Evolutionary conservation across 2,329 filamentous ascomycete species (phyloP).

Genomic region (Diplodia scrobiculata): DNA sequence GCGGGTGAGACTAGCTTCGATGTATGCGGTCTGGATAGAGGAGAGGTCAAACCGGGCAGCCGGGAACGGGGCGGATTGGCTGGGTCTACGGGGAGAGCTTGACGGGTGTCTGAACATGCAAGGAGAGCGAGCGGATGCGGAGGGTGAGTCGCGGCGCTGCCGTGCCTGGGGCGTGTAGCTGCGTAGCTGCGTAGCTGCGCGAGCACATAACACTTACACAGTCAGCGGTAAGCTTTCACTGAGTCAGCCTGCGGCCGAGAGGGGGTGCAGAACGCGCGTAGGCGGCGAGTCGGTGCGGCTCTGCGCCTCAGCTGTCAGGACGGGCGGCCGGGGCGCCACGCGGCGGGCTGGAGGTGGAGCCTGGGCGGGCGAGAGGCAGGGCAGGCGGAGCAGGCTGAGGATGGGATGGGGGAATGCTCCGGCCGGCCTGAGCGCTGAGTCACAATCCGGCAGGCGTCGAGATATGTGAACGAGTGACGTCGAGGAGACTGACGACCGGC

Average conservation of each 20-base stretch:
- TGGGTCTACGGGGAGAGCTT: conserved; percentile 27
- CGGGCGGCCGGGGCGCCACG: conserved; percentile 22
- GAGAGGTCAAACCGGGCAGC: conserved; percentile 30
- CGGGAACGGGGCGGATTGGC: conserved; percentile 27
- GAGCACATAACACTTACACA: conserved; percentile 27
- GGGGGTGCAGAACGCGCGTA: conserved; percentile 24
- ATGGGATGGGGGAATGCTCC: conserved; percentile 1
- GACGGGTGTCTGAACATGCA: conserved; percentile 30
- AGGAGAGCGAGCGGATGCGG: conserved; percentile 29
- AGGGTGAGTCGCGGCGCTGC: conserved; percentile 28
- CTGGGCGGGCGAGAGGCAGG: background rate
- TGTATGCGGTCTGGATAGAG: conserved; percentile 29
- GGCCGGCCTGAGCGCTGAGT: conserved; percentile 43
- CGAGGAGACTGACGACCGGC: conserved; percentile 4
- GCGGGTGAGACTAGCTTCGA: conserved; percentile 29
- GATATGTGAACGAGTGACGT: conserved; percentile 24
- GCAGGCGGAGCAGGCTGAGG: conserved; percentile 2
- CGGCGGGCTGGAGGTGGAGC: conserved; percentile 13
- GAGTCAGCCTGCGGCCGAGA: conserved; percentile 23
- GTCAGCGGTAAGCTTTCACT: conserved; percentile 29
- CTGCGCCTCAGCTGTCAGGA: conserved; percentile 28
- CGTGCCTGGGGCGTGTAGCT: conserved; percentile 22
- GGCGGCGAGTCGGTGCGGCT: conserved; percentile 22
- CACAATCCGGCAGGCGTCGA: conserved; percentile 36
- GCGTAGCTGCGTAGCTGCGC: background rate